Percentiles rank a stretch among this genome's conserved stretches.
Evolutionary conservation across 371 early-diverging fungal species (phyloP).

Genomic region (Mucor racemosus): DNA sequence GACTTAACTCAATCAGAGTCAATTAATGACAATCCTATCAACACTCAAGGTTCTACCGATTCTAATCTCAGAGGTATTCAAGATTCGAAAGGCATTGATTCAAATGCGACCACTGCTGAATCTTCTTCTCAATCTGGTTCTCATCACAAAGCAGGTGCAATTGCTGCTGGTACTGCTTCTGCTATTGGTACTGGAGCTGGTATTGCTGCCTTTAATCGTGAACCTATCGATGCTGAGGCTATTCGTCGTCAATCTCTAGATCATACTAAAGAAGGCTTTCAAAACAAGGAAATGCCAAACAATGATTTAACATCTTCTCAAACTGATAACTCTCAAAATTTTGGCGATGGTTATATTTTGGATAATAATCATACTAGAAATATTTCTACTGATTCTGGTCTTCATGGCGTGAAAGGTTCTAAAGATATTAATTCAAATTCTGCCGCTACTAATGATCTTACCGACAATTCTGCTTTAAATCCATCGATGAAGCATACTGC

Average conservation of each 20-base stretch:
- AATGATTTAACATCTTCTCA: too few relatives aligned
- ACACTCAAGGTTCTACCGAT: background rate
- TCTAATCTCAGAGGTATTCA: background rate
- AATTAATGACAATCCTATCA: background rate
- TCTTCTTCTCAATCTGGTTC: background rate
- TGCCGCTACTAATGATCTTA: background rate
- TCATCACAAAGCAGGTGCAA: background rate
- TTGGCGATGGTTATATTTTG: background rate
- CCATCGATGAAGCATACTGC: background rate
- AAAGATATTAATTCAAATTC: background rate
- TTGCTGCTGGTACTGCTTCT: background rate
- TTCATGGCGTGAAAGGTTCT: background rate
- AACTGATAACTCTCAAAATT: background rate
- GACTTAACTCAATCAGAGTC: background rate
- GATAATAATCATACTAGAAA: background rate
- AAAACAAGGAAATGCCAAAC: background rate
- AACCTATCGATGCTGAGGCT: background rate
- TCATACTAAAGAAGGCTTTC: background rate
- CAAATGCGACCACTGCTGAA: background rate
- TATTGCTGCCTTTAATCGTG: background rate
- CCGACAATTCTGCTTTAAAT: background rate
- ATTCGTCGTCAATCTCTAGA: constrained; percentile 6
- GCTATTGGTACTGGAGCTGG: constrained; percentile 6
- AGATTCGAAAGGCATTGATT: constrained; percentile 13
- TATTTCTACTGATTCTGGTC: background rate